Percentiles rank a stretch among this genome's conserved stretches.
phyloP scores from a whole-genome alignment of 2,329 filamentous ascomycete genomes.

The Tolypocladium paradoxum region DNA sequence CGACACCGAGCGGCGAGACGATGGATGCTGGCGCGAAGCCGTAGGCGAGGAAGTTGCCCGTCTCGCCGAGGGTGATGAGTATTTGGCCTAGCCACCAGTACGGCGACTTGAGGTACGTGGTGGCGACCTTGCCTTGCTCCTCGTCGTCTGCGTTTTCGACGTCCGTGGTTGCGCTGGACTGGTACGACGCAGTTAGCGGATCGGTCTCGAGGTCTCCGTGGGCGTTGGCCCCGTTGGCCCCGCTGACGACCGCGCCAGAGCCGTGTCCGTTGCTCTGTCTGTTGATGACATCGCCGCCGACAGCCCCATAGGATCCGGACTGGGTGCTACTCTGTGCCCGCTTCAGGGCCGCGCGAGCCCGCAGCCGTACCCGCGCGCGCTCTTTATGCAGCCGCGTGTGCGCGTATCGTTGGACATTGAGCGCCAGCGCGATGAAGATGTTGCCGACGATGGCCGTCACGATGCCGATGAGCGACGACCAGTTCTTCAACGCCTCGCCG shows the following conservation, averaged over 20 bases:
- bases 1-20: slow-evolving; percentile 92
- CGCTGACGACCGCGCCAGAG: slow-evolving; percentile 14
- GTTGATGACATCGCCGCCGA: slow-evolving; percentile 9
- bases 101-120: slow-evolving; percentile 76
- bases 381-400: slow-evolving; percentile 75
- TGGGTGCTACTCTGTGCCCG: slow-evolving; percentile 23
- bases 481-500: slow-evolving; percentile 49
- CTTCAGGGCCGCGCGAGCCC: slow-evolving; percentile 42
- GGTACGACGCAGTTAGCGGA: slow-evolving; percentile 40
- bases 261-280: slow-evolving; percentile 10
- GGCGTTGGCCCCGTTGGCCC: slow-evolving; percentile 20
- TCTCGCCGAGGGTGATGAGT: slow-evolving; percentile 85
- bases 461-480: slow-evolving; percentile 94
- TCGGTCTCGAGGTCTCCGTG: slow-evolving; percentile 32
- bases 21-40: slow-evolving; percentile 97
- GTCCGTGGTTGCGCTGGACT: slow-evolving; percentile 23
- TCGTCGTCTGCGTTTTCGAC: slow-evolving; percentile 13
- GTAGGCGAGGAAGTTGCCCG: slow-evolving; percentile 93
- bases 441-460: slow-evolving; percentile 88
- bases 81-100: slow-evolving; percentile 96
- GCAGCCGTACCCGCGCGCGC: slow-evolving; percentile 45
- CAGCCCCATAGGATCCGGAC: slow-evolving; percentile 22
- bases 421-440: slow-evolving; percentile 82
- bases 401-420: slow-evolving; percentile 94
- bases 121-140: slow-evolving; percentile 29